phyloP scores from a whole-genome alignment of 805 yeast genomes.

The Barnettozyma botsteinii region DNA sequence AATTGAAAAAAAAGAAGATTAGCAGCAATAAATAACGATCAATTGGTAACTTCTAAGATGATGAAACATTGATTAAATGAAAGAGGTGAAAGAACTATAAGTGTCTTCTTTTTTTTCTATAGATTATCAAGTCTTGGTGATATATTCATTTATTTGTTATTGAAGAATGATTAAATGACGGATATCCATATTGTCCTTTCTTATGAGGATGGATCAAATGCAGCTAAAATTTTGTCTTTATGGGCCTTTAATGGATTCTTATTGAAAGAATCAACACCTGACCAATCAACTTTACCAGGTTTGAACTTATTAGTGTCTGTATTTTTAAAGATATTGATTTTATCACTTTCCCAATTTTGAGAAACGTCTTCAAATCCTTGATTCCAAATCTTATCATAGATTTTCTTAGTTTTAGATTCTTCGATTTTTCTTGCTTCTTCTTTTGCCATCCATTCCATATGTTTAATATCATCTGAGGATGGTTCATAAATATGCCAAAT shows the following conservation, averaged over 20 bases:
- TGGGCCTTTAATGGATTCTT: slow-evolving; percentile 19
- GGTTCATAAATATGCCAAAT: slow-evolving; percentile 98
- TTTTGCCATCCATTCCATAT: slow-evolving; percentile 88
- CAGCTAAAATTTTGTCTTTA: slow-evolving; percentile 26
- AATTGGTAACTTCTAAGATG: too few species aligned
- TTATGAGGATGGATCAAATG: slow-evolving; percentile 24
- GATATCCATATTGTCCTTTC: too few species aligned
- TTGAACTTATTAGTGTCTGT: slow-evolving; percentile 54
- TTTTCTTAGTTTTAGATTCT: slow-evolving; percentile 55
- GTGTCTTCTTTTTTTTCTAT: too few species aligned
- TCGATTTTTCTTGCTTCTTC: slow-evolving; percentile 65
- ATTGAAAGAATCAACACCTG: slow-evolving; percentile 43
- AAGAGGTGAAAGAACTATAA: too few species aligned
- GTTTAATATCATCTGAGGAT: slow-evolving; percentile 80
- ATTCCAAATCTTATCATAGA: slow-evolving; percentile 68
- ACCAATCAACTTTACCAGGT: slow-evolving; percentile 62
- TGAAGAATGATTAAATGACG: too few species aligned
- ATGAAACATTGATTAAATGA: too few species aligned
- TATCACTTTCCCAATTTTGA: slow-evolving; percentile 69
- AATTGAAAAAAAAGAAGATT: too few species aligned
- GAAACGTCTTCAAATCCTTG: slow-evolving; percentile 76
- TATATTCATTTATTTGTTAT: too few species aligned
- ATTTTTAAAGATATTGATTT: slow-evolving; percentile 66
- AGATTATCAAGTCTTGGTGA: too few species aligned
- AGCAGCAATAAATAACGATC: too few species aligned